These are phyloP conservation scores for Entrophospora sp. DNA, from an alignment of 192 early-diverging fungal species.

Conservation along the genomic window DNA sequence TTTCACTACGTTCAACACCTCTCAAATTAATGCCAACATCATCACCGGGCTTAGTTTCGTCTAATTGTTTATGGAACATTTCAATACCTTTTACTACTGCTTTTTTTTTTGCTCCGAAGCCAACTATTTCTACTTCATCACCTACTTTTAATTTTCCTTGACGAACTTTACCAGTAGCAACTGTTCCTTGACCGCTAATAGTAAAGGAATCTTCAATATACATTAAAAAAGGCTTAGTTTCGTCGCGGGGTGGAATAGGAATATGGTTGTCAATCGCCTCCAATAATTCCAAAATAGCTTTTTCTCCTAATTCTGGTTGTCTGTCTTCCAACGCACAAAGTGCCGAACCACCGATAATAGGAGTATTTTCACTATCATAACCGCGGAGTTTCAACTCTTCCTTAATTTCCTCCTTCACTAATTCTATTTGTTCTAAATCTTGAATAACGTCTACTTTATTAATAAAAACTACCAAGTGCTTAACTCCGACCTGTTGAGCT, in stretches of 20 bases:
- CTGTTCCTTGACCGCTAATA: constrained; percentile 96
- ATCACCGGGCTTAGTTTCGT: constrained; percentile 94
- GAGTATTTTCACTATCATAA: constrained; percentile 85
- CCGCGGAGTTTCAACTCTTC: constrained; percentile 85
- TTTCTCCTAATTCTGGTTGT: constrained; percentile 82
- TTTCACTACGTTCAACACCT: constrained; percentile 93
- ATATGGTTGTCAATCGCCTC: constrained; percentile 84
- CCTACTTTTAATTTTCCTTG: no score
- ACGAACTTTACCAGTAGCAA: constrained; percentile 95
- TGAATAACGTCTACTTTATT: constrained; percentile 93
- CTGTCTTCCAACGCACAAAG: constrained; percentile 90
- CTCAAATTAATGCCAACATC: constrained; percentile 97
- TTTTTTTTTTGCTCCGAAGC: constrained; percentile 81
- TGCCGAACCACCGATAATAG: constrained; percentile 88
- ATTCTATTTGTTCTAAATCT: constrained; percentile 95
- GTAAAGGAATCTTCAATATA: no score
- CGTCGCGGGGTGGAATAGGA: constrained; percentile 83
- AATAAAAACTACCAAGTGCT: constrained; percentile 42
- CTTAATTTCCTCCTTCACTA: constrained; percentile 99
- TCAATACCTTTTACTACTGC: constrained; percentile 96
- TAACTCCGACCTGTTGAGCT: constrained; percentile 89
- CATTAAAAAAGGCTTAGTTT: constrained; percentile 99
- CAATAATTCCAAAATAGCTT: constrained; percentile 92
- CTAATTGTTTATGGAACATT: constrained; percentile 99
- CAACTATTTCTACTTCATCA: constrained; percentile 93